Percentiles rank a stretch among this genome's conserved stretches.
phyloP scores from a whole-genome alignment of 441 rosid genomes.

The Pelargonium cotyledonis region DNA sequence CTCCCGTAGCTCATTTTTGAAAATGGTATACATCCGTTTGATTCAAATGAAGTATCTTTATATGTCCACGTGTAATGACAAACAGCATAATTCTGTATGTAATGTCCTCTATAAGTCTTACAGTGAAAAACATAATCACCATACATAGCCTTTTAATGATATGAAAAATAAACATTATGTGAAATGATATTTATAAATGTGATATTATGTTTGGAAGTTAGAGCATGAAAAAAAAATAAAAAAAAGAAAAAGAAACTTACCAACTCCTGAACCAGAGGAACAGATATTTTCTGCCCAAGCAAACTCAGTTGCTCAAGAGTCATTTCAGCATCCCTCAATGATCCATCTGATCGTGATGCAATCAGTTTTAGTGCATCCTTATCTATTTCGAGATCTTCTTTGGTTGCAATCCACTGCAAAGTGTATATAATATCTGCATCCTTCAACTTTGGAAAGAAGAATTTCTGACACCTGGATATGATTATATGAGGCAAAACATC shows the following conservation, averaged over 20 bases:
- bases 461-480: constrained; percentile 92
- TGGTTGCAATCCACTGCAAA: constrained; percentile 76
- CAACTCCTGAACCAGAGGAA: constrained; percentile 89
- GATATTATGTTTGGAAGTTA: constrained; percentile 1
- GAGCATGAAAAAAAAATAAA: not conserved
- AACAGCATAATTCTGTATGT: not conserved
- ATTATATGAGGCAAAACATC: constrained; percentile 92
- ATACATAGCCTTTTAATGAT: not conserved
- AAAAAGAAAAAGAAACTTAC: constrained; percentile 36
- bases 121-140: not conserved
- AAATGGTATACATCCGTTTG: no score
- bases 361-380: constrained; percentile 89
- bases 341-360: constrained; percentile 95
- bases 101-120: not conserved
- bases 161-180: not conserved
- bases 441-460: constrained; percentile 92
- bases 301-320: constrained; percentile 92
- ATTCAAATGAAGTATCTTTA: no score
- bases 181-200: not conserved
- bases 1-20: not conserved
- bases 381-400: constrained; percentile 73
- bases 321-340: constrained; percentile 96
- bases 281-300: constrained; percentile 84
- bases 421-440: constrained; percentile 81
- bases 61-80: not conserved